Evolutionary conservation across 164 flowering plant species (phyloP), one percentile per base, ranked within the genome.

Genomic region (Pachysandra terminalis): DNA sequence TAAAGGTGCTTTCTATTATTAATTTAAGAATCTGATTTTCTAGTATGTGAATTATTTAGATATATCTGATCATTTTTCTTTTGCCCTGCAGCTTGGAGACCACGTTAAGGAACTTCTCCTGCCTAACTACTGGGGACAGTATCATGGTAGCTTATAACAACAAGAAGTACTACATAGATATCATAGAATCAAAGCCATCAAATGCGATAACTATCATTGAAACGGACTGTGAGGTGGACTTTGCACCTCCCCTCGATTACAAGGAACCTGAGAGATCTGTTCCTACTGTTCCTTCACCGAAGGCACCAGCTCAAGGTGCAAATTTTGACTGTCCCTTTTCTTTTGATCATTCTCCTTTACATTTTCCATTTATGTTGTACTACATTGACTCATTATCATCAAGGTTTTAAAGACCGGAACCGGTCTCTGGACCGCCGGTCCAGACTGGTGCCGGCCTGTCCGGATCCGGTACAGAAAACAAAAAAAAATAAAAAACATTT

Each of bases 141-240:
- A 94, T 94, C 58, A 90, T 91, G 97, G 95, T 94, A 64, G 92
- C 96, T 1, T 90, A 90, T 65, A 90, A 91, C 81, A 90, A 90
- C 65, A 94, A 90, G 75, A 91, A 90, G 67, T 91, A 89, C 65
- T 94, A 88, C 77, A 91, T 94, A 63, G 96, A 94, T 71, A 89
- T 94, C 22, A 62, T 94, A 23, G 98, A 91, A 79, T 63, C 98
- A 54, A 91, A 87, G 83, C 98, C 98, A 63, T 75, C 97, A 24
- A 68, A 82, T 68, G 97, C 93, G 4, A 87, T 94, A 67, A 88
- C 85, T 73, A 90, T 94, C 59, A 94, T 91, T 56, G 97, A 94
- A 77, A 94, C 97, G 7, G 98, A 94, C 71, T 94, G 98, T 79
- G 97, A 94, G 78, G 98, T 94, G 68, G 98, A 94, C 73, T 94